Conservation (phyloP, 306 rosid species). For the Corylus avellana region DNA sequence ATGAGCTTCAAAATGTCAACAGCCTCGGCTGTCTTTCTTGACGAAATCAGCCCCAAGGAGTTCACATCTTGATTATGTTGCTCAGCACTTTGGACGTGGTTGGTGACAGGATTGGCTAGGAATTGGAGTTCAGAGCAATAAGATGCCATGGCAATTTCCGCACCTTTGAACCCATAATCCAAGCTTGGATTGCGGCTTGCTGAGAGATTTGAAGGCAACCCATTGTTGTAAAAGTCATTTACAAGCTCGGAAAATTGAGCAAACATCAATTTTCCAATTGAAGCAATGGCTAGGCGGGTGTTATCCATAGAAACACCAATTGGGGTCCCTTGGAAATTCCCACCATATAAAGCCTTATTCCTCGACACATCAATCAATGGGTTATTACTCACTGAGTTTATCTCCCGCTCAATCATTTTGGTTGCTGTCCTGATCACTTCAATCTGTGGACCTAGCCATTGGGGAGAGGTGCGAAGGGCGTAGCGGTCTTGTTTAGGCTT, state of each 20-base stretch:
- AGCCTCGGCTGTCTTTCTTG: constrained; percentile 80
- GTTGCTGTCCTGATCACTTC: constrained; percentile 79
- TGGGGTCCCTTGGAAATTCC: constrained; percentile 92
- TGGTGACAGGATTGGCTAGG: constrained; percentile 89
- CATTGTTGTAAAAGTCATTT: constrained; percentile 81
- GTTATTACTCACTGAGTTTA: constrained; percentile 85
- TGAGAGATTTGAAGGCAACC: constrained; percentile 78
- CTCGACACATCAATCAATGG: constrained; percentile 90
- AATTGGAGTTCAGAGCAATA: constrained; percentile 94
- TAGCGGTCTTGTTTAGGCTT: constrained; percentile 90
- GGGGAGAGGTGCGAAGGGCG: constrained; percentile 89
- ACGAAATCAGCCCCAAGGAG: constrained; percentile 77
- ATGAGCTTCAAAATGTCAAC: constrained; percentile 73
- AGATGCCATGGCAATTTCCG: constrained; percentile 94
- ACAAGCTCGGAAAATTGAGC: constrained; percentile 97
- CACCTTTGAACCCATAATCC: constrained; percentile 91
- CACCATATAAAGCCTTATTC: constrained; percentile 89
- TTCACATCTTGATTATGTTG: constrained; percentile 96
- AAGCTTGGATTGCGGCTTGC: constrained; percentile 78
- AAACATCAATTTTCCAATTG: constrained; percentile 82
- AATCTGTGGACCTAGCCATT: constrained; percentile 91
- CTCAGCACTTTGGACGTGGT: constrained; percentile 92
- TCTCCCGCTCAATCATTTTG: constrained; percentile 92
- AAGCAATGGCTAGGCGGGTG: constrained; percentile 75
- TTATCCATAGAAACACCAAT: constrained; percentile 96